A percentile compares a stretch with the other conserved stretches of the same genome.
These are phyloP conservation scores for Heritiera littoralis DNA, from an alignment of 345 rosid species.

Conservation along the genomic window DNA sequence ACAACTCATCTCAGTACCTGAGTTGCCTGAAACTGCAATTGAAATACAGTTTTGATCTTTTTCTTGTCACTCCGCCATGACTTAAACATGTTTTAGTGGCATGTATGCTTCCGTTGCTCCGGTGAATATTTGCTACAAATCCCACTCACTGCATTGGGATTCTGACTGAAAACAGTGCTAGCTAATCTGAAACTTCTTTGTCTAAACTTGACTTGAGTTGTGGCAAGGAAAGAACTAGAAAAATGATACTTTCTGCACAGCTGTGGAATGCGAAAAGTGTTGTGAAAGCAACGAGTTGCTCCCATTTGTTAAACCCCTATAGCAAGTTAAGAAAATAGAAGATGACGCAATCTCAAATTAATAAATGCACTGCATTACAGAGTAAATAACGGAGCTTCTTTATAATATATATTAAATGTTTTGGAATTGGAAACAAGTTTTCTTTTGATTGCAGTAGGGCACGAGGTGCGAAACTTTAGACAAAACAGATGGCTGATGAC, in stretches of 20 bases:
- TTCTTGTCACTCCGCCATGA: constrained; percentile 89
- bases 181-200: constrained; percentile 19
- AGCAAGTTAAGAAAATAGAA: constrained; percentile 14
- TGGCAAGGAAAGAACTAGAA: constrained; percentile 15
- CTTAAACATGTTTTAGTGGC: constrained; percentile 66
- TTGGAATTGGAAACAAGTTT: constrained; percentile 11
- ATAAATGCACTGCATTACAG: constrained; percentile 1
- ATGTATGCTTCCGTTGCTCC: constrained; percentile 25
- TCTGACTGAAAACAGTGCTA: constrained; percentile 16
- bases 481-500: background rate
- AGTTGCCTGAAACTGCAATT: constrained; percentile 89
- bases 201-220: background rate
- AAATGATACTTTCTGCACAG: constrained; percentile 21
- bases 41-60: constrained; percentile 88
- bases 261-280: constrained; percentile 20
- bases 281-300: background rate
- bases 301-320: constrained; percentile 11
- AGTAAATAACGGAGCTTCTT: constrained; percentile 21
- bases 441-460: constrained; percentile 24
- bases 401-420: background rate
- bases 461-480: constrained; percentile 5
- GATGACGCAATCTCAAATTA: constrained; percentile 9
- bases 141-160: constrained; percentile 24
- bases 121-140: constrained; percentile 29
- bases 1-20: constrained; percentile 50